Percentiles rank a stretch among this genome's conserved stretches.
phyloP scores from a whole-genome alignment of 2,329 filamentous ascomycete species.

The Penicillium sp. region DNA sequence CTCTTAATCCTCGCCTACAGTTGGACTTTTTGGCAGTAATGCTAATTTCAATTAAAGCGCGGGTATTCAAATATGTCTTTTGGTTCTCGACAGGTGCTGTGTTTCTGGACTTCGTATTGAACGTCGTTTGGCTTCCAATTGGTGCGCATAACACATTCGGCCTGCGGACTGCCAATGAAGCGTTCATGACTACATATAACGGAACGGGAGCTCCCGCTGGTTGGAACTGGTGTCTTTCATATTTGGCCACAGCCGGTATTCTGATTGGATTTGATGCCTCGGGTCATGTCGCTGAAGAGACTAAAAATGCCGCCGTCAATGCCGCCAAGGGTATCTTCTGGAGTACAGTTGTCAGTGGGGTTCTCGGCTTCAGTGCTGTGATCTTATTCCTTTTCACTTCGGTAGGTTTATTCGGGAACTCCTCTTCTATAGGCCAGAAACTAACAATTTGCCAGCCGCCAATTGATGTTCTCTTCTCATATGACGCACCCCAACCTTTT shows the following conservation, averaged over 20 bases:
- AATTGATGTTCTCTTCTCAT: slow-evolving; percentile 29
- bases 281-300: slow-evolving; percentile 61
- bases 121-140: slow-evolving; percentile 61
- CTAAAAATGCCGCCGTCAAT: slow-evolving; percentile 56
- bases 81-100: slow-evolving; percentile 52
- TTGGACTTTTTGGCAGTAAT: not conserved
- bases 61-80: slow-evolving; percentile 43
- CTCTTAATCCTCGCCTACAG: not conserved
- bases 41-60: slow-evolving; percentile 12
- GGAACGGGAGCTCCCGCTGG: slow-evolving; percentile 54
- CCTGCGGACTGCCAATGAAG: slow-evolving; percentile 57
- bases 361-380: slow-evolving; percentile 55
- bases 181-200: slow-evolving; percentile 61
- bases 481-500: slow-evolving; percentile 56
- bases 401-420: not conserved
- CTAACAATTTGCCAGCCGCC: not conserved
- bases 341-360: slow-evolving; percentile 56
- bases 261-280: slow-evolving; percentile 61
- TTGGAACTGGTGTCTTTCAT: slow-evolving; percentile 64
- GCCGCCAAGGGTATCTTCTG: slow-evolving; percentile 60
- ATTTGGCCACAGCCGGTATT: slow-evolving; percentile 59
- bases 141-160: slow-evolving; percentile 54
- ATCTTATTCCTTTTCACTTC: slow-evolving; percentile 60
- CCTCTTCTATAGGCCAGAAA: not conserved
- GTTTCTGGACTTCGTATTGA: slow-evolving; percentile 58